Evolutionary conservation across 192 early-diverging fungal genomes (phyloP).

Genomic region (Dimargaris cristalligena): DNA sequence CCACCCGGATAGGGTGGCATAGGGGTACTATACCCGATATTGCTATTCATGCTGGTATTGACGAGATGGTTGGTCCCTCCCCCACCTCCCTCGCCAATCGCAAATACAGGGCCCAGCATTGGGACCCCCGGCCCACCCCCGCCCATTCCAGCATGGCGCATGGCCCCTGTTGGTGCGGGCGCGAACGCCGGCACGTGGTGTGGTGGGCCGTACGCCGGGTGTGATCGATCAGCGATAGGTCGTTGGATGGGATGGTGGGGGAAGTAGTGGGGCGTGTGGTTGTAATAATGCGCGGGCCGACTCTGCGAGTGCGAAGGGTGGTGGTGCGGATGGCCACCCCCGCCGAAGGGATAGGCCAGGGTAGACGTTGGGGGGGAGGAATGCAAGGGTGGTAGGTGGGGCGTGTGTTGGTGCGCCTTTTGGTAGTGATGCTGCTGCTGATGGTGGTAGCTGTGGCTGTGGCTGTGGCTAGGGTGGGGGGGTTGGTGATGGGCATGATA

Average conservation of each 20-base stretch:
- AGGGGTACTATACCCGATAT: conserved; percentile 1
- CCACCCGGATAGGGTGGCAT: too few species aligned
- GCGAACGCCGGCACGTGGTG: neutral
- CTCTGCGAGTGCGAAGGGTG: too few species aligned
- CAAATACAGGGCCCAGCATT: neutral
- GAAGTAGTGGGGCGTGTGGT: too few species aligned
- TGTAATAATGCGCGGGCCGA: too few species aligned
- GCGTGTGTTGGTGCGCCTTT: too few species aligned
- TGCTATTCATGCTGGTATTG: neutral
- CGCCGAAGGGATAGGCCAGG: too few species aligned
- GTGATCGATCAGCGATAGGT: neutral
- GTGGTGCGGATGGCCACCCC: too few species aligned
- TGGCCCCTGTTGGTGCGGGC: too few species aligned
- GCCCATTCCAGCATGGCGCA: neutral
- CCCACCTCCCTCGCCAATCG: too few species aligned
- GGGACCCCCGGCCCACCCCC: neutral
- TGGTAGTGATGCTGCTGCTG: too few species aligned
- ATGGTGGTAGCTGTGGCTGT: neutral
- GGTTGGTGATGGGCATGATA: neutral
- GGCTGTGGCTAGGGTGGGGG: neutral
- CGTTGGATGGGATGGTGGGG: too few species aligned
- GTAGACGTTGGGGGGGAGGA: neutral
- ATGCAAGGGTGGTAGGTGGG: neutral
- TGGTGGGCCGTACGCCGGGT: neutral
- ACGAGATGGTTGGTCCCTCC: neutral